These are phyloP conservation scores for Tricladium varicosporioides DNA, from an alignment of 2,329 filamentous ascomycete genomes.

Conservation along the genomic window DNA sequence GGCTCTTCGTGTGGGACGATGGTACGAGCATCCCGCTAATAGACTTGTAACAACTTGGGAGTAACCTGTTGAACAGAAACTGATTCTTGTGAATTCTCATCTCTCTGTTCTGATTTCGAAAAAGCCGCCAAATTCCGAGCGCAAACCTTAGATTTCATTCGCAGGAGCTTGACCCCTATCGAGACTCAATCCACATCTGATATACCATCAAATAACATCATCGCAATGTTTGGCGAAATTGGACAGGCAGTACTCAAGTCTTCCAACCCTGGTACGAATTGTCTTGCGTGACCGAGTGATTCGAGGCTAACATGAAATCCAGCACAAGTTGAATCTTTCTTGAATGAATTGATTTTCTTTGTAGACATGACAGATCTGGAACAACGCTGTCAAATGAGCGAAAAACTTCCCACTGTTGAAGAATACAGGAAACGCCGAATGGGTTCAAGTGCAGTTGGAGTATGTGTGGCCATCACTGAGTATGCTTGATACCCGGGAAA, in stretches of 20 bases:
- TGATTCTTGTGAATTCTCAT: too few species aligned
- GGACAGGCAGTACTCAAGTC: slow-evolving; percentile 17
- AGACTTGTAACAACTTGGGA: too few species aligned
- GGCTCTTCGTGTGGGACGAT: slow-evolving; percentile 31
- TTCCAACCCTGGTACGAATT: slow-evolving; percentile 14
- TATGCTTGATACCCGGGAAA: slow-evolving; percentile 10
- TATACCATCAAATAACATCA: slow-evolving; percentile 11
- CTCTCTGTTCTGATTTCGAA: too few species aligned
- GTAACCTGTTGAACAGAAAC: too few species aligned
- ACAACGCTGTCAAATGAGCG: slow-evolving; percentile 18
- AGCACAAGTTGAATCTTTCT: slow-evolving; percentile 9
- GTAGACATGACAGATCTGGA: slow-evolving; percentile 23
- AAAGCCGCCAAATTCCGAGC: too few species aligned
- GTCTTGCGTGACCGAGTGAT: background rate
- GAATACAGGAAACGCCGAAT: slow-evolving; percentile 26
- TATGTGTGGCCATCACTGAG: slow-evolving; percentile 20
- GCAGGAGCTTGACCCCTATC: too few species aligned
- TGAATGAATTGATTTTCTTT: slow-evolving; percentile 22
- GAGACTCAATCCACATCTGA: too few species aligned
- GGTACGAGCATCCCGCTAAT: slow-evolving; percentile 4
- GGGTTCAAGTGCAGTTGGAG: slow-evolving; percentile 27
- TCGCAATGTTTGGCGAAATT: slow-evolving; percentile 23
- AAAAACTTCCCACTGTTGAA: slow-evolving; percentile 19
- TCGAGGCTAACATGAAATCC: slow-evolving; percentile 11
- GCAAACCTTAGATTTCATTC: too few species aligned